Conservation (phyloP, 2,329 filamentous ascomycete genomes). For the Aspergillus sp. region DNA sequence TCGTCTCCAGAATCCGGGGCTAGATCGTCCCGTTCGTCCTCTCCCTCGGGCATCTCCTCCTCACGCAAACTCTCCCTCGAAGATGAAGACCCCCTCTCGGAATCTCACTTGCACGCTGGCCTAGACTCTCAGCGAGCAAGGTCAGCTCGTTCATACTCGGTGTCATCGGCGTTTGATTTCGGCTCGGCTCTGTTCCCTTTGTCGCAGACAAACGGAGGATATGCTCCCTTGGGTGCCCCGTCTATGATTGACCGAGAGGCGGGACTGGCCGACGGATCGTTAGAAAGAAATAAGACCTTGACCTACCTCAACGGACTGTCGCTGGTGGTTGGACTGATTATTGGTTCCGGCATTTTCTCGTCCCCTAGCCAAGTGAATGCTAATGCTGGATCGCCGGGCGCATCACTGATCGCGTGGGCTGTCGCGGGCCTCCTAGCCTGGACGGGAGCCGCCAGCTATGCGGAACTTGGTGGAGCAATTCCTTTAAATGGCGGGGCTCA, state of each 20-base stretch:
- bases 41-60: slow-evolving; percentile 82
- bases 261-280: slow-evolving; percentile 68
- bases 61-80: slow-evolving; percentile 87
- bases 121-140: slow-evolving; percentile 48
- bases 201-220: slow-evolving; percentile 76
- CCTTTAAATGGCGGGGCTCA: slow-evolving; percentile 93
- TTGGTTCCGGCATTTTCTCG: slow-evolving; percentile 94
- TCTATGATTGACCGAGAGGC: slow-evolving; percentile 57
- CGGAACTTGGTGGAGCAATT: slow-evolving; percentile 92
- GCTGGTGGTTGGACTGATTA: slow-evolving; percentile 87
- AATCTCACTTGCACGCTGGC: slow-evolving; percentile 50
- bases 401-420: slow-evolving; percentile 85
- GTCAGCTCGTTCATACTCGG: slow-evolving; percentile 73
- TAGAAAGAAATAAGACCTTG: slow-evolving; percentile 94
- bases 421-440: slow-evolving; percentile 90
- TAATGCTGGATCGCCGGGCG: slow-evolving; percentile 87
- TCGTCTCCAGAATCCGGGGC: slow-evolving; percentile 66
- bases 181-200: slow-evolving; percentile 89
- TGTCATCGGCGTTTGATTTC: slow-evolving; percentile 94
- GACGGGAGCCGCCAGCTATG: slow-evolving; percentile 94
- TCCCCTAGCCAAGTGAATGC: slow-evolving; percentile 89
- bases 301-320: slow-evolving; percentile 93
- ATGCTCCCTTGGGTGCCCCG: slow-evolving; percentile 81
- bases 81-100: slow-evolving; percentile 73
- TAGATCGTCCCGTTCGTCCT: slow-evolving; percentile 69